Base-by-base conservation (phyloP, 2,329 filamentous ascomycete genomes). In the Claviceps humidiphila region DNA sequence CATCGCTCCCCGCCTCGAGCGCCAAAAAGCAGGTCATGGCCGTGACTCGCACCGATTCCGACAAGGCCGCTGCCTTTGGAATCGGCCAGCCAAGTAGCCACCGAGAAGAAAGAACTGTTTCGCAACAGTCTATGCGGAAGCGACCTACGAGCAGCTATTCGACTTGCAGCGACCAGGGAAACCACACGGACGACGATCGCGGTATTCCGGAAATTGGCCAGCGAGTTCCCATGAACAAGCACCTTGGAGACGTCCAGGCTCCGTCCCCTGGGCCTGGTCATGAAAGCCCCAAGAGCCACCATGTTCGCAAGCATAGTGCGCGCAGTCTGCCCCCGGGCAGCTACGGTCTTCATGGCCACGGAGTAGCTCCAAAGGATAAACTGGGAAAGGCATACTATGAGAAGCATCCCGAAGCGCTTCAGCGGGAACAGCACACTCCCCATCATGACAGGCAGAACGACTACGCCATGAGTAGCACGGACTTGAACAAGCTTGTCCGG, bases 171-270 rank as follows among this genome's bases (percentile, higher is more conserved):
- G 73, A 74, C 52, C 73, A 75, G 46, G 68, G 68, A 22, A 60
- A 62, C 42, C 70, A 83, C 57, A 63, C 70, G 42, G 85, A 85
- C 17, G 86, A 91, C 46, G 87, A 93, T 57, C 83, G 89, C 52
- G 91, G 90, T 22, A 95, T 96, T 60, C 90, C 90, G 2, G 87
- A 94, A 64, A 93, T 96, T 59, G 91, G 91, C 47, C 81, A 87
- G 62, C 85, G 90, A 63, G 91, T 98, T 41, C 93, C 93, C 49
- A 93, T 98, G 87, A 85, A 93, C 64, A 86, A 84, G 51, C 81
- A 93, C 65, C 87, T 93, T 44, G 93, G 93, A 56, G 91, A 97
- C 65, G 93, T 97, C 9, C 93, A 98, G 71, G 93, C 93, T 14
- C 93, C 93, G 2, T 93, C 90, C 2, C 89, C 90, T 1, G 79